phyloP scores from a whole-genome alignment of 192 early-diverging fungal species.

The Irineochytrium annulatum region DNA sequence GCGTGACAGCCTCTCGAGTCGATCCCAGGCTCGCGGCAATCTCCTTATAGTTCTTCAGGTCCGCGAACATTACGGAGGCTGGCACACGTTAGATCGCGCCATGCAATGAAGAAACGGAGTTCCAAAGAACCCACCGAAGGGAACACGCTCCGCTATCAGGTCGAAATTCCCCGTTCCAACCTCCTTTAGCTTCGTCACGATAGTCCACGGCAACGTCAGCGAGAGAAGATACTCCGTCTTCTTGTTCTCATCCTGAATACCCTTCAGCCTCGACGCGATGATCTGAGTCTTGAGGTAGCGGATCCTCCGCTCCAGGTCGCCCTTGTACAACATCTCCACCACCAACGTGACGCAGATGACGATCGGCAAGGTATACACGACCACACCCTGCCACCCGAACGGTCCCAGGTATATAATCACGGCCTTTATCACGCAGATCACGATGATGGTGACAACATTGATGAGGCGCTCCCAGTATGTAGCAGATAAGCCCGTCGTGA shows the following conservation, averaged over 20 bases:
- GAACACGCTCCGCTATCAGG: conserved; percentile 40
- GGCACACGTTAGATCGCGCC: background rate
- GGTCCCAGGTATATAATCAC: background rate
- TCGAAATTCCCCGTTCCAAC: conserved; percentile 37
- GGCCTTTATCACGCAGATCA: conserved; percentile 2
- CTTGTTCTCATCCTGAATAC: conserved; percentile 29
- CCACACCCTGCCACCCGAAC: background rate
- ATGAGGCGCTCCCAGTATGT: conserved; percentile 9
- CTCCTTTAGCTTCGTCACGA: conserved; percentile 42
- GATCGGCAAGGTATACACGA: conserved; percentile 19
- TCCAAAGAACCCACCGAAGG: conserved; percentile 18
- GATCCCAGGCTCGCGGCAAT: conserved; percentile 31
- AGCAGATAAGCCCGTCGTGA: conserved; percentile 25
- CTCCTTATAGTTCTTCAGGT: conserved; percentile 48
- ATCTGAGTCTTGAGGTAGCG: conserved; percentile 42
- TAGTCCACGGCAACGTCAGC: conserved; percentile 37
- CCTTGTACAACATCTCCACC: conserved; percentile 2
- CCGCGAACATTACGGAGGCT: conserved; percentile 50
- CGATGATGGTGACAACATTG: background rate
- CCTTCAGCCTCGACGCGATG: conserved; percentile 33
- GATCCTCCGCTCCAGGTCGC: conserved; percentile 22
- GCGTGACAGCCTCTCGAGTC: conserved; percentile 28
- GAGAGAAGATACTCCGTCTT: conserved; percentile 46
- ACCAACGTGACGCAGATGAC: conserved; percentile 3
- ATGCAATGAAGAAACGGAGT: background rate